Base-by-base conservation (phyloP, 2,329 filamentous ascomycete species). In the Alternaria sp. region DNA sequence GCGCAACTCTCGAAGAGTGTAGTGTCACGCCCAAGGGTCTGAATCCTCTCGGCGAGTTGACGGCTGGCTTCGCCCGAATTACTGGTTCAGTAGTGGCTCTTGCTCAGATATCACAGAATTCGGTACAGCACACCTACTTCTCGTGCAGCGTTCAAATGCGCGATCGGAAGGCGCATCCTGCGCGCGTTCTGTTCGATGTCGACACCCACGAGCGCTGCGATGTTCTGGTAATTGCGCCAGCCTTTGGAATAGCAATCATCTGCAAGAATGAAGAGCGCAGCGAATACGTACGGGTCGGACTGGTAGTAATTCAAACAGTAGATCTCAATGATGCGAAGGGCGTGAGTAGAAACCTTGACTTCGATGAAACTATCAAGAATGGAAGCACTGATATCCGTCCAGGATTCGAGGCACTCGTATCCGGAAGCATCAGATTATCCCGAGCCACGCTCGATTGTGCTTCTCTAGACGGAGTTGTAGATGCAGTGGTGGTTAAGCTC, bases 251-350 rank as follows among this genome's bases (percentile, higher is more conserved):
- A 42, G 59, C 54, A 5, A 20, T 55, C 4, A 7, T 36, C 14
- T 20, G 24, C 16, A 18, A 30, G 16, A 43, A 58, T 18, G 14
- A 5, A 20, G 36, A 34, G 24, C 26, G 30, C 30, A 24, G 46
- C 32, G 46, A 49, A 20, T 62, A 54, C 30, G n/a, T 58, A 66
- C 66, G 39, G 72, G 65, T 8, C 12, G 59, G 59, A 12, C 30
- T 51, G n/a, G 59, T 59, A 7, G 46, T 49, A 3, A n/a, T 49
- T 18, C 20, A 38, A n/a, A 38, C 30, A 11, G 46, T 49, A 26
- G 20, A 38, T n/a, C 5, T 24, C 1, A 34, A 38, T 5, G 7
- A 36, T 20, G 36, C 3, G 20, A 49, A n/a, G 3, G 46, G 11
- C 0, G 46, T 49, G 26, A 49, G 46, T 49, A 49, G 18, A 38